A percentile compares a stretch with the other conserved stretches of the same genome.
Evolutionary conservation across 108 stramenopile species (phyloP).

Genomic region (Fistulifera solaris): DNA sequence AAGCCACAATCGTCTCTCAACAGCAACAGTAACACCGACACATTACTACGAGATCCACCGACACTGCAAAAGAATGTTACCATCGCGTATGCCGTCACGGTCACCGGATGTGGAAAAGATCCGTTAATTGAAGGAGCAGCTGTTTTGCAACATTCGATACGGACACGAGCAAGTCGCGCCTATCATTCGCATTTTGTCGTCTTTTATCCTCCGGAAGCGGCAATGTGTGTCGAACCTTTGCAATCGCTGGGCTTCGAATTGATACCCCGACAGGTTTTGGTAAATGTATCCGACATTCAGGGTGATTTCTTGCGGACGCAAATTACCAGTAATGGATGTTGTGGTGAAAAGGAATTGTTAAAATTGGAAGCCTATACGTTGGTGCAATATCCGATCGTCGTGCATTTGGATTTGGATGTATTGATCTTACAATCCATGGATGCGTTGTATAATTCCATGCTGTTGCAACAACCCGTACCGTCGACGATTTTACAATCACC

Average conservation of each 20-base stretch:
- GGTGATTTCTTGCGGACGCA: slow-evolving; percentile 47
- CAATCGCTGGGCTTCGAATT: slow-evolving; percentile 45
- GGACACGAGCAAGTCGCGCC: slow-evolving; percentile 19
- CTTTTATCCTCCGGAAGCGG: slow-evolving; percentile 54
- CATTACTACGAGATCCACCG: too few species aligned
- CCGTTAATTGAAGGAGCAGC: slow-evolving; percentile 66
- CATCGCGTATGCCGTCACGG: slow-evolving; percentile 62
- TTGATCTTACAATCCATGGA: slow-evolving; percentile 79
- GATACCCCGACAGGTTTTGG: slow-evolving; percentile 43
- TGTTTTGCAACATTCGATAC: slow-evolving; percentile 61
- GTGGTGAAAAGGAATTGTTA: slow-evolving; percentile 84
- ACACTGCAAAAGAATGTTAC: too few species aligned
- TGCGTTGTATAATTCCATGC: slow-evolving; percentile 50
- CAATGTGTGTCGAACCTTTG: slow-evolving; percentile 29
- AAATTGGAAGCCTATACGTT: slow-evolving; percentile 92
- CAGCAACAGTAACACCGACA: too few species aligned
- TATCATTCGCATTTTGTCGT: slow-evolving; percentile 51
- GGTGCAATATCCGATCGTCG: slow-evolving; percentile 73
- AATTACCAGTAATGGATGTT: slow-evolving; percentile 76
- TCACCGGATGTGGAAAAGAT: slow-evolving; percentile 64
- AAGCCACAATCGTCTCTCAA: too few species aligned
- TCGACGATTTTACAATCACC: not conserved
- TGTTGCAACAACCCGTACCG: slow-evolving; percentile 1
- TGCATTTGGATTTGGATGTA: slow-evolving; percentile 92
- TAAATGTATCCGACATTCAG: slow-evolving; percentile 57